Percentiles rank a stretch among this genome's conserved stretches.
Conservation (phyloP, 2,329 filamentous ascomycete genomes). For the Fusarium irregulare region DNA sequence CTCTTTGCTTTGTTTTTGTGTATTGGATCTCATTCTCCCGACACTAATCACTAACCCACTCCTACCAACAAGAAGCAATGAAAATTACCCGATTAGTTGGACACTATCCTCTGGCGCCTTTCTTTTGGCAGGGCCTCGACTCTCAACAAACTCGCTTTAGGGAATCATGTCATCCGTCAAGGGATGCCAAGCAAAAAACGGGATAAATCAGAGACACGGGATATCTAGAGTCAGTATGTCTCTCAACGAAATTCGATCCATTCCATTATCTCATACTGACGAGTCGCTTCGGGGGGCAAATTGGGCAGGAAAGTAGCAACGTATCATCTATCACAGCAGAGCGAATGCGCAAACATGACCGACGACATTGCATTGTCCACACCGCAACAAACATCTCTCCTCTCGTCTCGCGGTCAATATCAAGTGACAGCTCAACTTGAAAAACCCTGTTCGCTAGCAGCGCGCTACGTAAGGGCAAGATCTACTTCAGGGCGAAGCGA, state of each 20-base stretch:
- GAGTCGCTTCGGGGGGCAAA: neutral
- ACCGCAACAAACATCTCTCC: slow-evolving; percentile 5
- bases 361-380: slow-evolving; percentile 7
- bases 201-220: slow-evolving; percentile 8
- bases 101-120: neutral
- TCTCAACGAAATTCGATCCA: slow-evolving; percentile 10
- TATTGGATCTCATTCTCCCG: neutral
- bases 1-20: neutral
- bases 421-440: slow-evolving; percentile 8
- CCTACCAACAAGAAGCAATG: neutral
- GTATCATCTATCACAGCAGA: neutral
- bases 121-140: slow-evolving; percentile 1
- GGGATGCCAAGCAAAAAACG: neutral
- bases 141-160: neutral
- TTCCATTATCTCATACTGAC: slow-evolving; percentile 17
- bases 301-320: neutral
- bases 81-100: neutral
- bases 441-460: slow-evolving; percentile 1
- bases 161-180: neutral
- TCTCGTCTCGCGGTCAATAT: neutral
- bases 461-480: slow-evolving; percentile 1
- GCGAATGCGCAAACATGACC: slow-evolving; percentile 3
- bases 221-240: slow-evolving; percentile 4
- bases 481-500: slow-evolving; percentile 21
- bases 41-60: neutral